Evolutionary conservation across 768 basidiomycete species (phyloP), one percentile per base, ranked within the genome.

Genomic region (Pisolithus tinctorius): DNA sequence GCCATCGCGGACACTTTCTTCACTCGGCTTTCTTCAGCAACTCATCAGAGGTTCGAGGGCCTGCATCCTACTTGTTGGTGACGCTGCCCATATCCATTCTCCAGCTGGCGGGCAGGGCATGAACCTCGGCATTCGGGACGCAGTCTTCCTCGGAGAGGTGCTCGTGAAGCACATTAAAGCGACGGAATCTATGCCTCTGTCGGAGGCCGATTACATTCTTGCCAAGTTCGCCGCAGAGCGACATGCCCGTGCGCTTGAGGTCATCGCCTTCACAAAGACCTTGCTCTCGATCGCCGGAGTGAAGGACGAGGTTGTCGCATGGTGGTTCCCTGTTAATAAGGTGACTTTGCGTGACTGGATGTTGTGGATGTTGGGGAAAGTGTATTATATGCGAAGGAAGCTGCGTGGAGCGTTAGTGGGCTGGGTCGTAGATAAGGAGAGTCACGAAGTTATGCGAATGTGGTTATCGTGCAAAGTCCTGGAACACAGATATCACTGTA

Each of bases 121-220:
- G 78, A 79, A 80, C 53, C 70, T 81, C n/a, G 76, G 79, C 4
- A 62, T 81, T 14, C 71, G 78, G 13, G 80, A 81, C 53, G 78
- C 74, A 6, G 60, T 79, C 23, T 64, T 67, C 47, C 69, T 80
- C 4, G 78, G 72, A 5, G 67, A 71, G 17, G 70, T 58, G 6
- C 60, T 81, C 37, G 60, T 62, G 14, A 62, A 67, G 17, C 74
- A 75, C 58, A 52, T 71, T 2, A 55, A 41, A 3, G 55, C 55
- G 29, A 11, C 53, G 3, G 50, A 59, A 36, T 52, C 50, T 0
- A 45, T 46, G 20, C 17, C 57, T 1, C 25, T 46, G 20, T 20
- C 52, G 6, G 57, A 58, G 17, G 58, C 58, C 0, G 72, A 76
- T 36, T 55, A 36, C 30, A 56, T 68, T 23, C 60, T 80, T 17